Percentiles rank a stretch among this genome's conserved stretches.
Evolutionary conservation across 2,329 filamentous ascomycete species (phyloP).

Genomic region (Xylogone sp.): DNA sequence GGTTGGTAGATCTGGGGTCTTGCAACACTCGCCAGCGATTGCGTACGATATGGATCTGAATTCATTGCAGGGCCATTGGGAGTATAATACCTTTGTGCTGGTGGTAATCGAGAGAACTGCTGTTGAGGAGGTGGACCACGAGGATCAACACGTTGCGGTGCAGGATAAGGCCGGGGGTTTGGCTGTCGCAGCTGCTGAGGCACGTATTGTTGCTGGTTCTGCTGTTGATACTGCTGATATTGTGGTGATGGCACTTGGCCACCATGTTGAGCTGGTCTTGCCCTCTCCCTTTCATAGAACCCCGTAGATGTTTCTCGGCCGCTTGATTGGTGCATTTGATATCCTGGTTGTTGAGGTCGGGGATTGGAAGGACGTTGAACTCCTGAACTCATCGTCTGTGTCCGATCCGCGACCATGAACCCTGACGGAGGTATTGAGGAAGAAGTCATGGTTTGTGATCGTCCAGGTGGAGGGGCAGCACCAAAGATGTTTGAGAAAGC

Average conservation of each 20-base stretch:
- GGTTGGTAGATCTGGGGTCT: conserved; percentile 69
- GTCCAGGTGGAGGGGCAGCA: conserved; percentile 75
- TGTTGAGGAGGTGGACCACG: conserved; percentile 33
- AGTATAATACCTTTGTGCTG: conserved; percentile 58
- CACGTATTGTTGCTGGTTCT: conserved; percentile 53
- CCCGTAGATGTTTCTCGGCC: conserved; percentile 39
- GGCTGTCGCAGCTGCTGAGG: conserved; percentile 58
- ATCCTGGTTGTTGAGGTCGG: conserved; percentile 42
- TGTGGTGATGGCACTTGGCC: conserved; percentile 10
- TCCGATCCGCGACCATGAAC: conserved; percentile 61
- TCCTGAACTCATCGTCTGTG: conserved; percentile 66
- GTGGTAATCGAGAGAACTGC: conserved; percentile 41
- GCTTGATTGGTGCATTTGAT: conserved; percentile 19
- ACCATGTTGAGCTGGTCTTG: background rate
- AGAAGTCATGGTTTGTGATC: conserved; percentile 93
- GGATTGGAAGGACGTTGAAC: conserved; percentile 65
- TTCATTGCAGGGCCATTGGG: conserved; percentile 63
- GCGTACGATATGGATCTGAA: conserved; percentile 83
- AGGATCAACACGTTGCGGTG: conserved; percentile 46
- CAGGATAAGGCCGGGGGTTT: conserved; percentile 67
- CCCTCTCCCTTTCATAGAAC: conserved; percentile 46
- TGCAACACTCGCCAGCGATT: conserved; percentile 77
- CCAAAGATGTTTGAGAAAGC: conserved; percentile 97
- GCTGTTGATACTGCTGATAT: conserved; percentile 32
- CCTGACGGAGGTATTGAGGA: conserved; percentile 56